A percentile compares a stretch with the other conserved stretches of the same genome.
phyloP scores from a whole-genome alignment of 208 protist species.

The Leishmania braziliensis region DNA sequence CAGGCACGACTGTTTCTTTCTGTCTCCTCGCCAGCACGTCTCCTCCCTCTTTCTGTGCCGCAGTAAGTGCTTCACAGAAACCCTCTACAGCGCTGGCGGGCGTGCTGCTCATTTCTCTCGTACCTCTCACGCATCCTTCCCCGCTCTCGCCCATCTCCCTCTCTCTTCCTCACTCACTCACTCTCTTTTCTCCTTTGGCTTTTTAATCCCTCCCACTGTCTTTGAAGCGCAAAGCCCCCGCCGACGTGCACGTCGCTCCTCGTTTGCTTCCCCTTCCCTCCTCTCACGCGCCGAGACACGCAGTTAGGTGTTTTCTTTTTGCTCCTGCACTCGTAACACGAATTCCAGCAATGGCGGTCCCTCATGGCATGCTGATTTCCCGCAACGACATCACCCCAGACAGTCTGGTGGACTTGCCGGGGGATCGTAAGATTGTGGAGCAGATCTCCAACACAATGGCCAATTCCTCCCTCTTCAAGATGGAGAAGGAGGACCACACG shows the following conservation, averaged over 20 bases:
- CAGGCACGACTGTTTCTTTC: not conserved
- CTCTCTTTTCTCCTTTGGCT: not conserved
- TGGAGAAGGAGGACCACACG: slow-evolving; percentile 92
- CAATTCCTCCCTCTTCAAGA: slow-evolving; percentile 89
- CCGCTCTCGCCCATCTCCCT: too few species aligned
- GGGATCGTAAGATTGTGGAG: slow-evolving; percentile 83
- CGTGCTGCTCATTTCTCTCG: not conserved
- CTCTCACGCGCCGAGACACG: not conserved
- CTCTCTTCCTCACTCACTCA: not conserved
- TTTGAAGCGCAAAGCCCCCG: not conserved
- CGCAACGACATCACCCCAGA: slow-evolving; percentile 92
- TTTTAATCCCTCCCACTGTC: too few species aligned
- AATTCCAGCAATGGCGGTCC: slow-evolving; percentile 39
- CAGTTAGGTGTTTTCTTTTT: not conserved
- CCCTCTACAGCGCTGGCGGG: not conserved
- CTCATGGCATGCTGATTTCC: slow-evolving; percentile 92
- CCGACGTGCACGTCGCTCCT: not conserved
- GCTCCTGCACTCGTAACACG: not conserved
- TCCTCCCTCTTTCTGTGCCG: not conserved
- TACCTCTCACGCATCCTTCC: not conserved
- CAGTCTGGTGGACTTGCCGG: slow-evolving; percentile 85
- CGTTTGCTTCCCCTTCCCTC: not conserved
- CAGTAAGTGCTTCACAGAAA: not conserved
- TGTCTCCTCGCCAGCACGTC: too few species aligned
- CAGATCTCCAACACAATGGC: slow-evolving; percentile 74